These are phyloP conservation scores for Scheffersomyces stambukii DNA, from an alignment of 1,139 yeast species.

Conservation along the genomic window DNA sequence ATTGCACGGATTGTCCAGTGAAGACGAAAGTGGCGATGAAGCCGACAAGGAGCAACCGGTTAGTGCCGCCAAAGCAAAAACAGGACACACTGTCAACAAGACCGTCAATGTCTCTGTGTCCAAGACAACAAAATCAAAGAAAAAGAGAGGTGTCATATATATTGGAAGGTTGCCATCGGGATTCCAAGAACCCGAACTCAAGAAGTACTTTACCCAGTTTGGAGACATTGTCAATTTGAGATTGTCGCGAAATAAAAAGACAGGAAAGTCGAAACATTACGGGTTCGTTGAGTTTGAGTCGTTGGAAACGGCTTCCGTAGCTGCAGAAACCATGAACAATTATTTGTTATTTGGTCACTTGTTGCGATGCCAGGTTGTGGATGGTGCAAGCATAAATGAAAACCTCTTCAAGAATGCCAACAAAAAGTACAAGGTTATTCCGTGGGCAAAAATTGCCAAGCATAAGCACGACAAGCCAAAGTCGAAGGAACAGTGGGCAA, in stretches of 20 bases:
- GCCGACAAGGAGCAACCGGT: constrained; percentile 12
- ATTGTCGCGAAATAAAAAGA: constrained; percentile 82
- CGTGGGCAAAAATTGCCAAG: constrained; percentile 56
- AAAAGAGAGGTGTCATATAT: constrained; percentile 65
- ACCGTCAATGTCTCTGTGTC: constrained; percentile 14
- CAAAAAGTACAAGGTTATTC: constrained; percentile 53
- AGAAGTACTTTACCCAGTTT: constrained; percentile 81
- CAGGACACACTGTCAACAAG: constrained; percentile 27
- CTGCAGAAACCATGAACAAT: constrained; percentile 94
- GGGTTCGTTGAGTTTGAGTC: constrained; percentile 84
- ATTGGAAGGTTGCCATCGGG: constrained; percentile 93
- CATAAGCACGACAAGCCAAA: constrained; percentile 55
- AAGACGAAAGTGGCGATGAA: constrained; percentile 20
- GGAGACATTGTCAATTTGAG: constrained; percentile 77
- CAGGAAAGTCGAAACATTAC: constrained; percentile 90
- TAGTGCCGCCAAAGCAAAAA: constrained; percentile 4
- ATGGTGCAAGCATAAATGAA: constrained; percentile 41
- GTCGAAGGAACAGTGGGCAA: constrained; percentile 56
- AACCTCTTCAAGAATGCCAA: constrained; percentile 53
- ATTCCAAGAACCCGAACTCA: constrained; percentile 80
- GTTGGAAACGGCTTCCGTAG: constrained; percentile 75
- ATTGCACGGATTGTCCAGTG: constrained; percentile 20
- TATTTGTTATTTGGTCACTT: constrained; percentile 86
- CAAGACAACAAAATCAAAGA: constrained; percentile 4
- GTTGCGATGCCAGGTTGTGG: constrained; percentile 57